Percentiles rank a stretch among this genome's conserved stretches.
phyloP scores from a whole-genome alignment of 1,284 basidiomycete genomes.

The Waitea zeae region DNA sequence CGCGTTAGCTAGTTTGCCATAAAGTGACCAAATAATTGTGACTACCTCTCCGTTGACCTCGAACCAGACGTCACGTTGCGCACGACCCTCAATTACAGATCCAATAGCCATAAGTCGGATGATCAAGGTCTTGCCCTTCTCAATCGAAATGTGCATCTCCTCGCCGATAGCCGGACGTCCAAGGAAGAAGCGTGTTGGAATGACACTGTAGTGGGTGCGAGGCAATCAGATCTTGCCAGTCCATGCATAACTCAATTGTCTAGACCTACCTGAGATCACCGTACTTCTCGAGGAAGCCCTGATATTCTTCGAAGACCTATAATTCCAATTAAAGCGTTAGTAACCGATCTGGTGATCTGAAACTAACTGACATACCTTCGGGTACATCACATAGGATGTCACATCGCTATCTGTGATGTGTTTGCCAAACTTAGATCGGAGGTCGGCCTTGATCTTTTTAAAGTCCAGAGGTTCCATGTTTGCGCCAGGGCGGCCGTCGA shows the following conservation, averaged over 20 bases:
- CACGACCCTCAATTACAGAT: slow-evolving; percentile 79
- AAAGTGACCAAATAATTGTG: slow-evolving; percentile 4
- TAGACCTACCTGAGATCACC: slow-evolving; percentile 74
- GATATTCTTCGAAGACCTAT: slow-evolving; percentile 95
- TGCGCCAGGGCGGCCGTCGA: slow-evolving; percentile 86
- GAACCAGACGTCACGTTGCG: slow-evolving; percentile 95
- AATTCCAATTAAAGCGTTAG: slow-evolving; percentile 5
- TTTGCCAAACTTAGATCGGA: slow-evolving; percentile 88
- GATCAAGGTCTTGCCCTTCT: slow-evolving; percentile 94
- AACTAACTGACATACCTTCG: slow-evolving; percentile 38
- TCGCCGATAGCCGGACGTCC: slow-evolving; percentile 83
- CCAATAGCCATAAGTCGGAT: slow-evolving; percentile 93
- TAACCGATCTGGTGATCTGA: neutral
- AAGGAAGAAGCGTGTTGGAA: slow-evolving; percentile 96
- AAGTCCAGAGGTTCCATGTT: slow-evolving; percentile 83
- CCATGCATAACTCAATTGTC: neutral
- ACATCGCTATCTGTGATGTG: slow-evolving; percentile 90
- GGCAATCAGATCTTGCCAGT: neutral
- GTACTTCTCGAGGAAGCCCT: slow-evolving; percentile 86
- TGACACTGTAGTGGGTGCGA: slow-evolving; percentile 32
- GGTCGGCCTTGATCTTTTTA: slow-evolving; percentile 87
- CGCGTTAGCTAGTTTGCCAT: slow-evolving; percentile 5
- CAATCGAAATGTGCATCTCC: slow-evolving; percentile 94
- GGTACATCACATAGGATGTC: slow-evolving; percentile 92
- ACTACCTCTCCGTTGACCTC: slow-evolving; percentile 90